Conservation (phyloP, 2,329 filamentous ascomycete genomes). For the Venturia effusa region DNA sequence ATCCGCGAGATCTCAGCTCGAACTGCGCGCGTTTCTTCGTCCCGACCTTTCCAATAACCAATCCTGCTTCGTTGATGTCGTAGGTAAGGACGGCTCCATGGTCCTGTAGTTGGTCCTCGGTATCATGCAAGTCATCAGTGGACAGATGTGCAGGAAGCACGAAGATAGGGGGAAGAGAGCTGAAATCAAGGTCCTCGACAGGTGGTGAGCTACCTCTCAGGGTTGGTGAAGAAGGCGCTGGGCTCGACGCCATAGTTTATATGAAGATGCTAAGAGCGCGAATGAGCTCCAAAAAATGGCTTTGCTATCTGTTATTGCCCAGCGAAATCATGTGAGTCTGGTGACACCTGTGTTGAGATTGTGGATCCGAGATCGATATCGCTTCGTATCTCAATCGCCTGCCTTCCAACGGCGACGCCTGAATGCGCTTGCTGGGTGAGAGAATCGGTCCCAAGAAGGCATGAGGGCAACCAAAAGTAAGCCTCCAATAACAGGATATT, state of each 20-base stretch:
- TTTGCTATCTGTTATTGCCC: not conserved
- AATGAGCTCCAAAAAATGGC: not conserved
- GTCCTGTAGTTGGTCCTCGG: conserved; percentile 52
- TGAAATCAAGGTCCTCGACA: conserved; percentile 3
- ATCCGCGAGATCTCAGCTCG: conserved; percentile 59
- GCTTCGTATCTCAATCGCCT: not conserved
- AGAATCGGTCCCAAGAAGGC: not conserved
- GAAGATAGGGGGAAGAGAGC: conserved; percentile 51
- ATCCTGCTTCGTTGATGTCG: conserved; percentile 57
- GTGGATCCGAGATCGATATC: not conserved
- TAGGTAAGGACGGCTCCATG: conserved; percentile 53
- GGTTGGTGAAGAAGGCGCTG: not conserved
- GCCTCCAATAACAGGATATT: not conserved
- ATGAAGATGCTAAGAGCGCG: not conserved
- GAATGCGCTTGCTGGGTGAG: not conserved
- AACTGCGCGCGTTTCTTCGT: conserved; percentile 62
- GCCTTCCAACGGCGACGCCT: not conserved
- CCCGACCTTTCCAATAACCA: conserved; percentile 65
- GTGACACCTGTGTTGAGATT: not conserved
- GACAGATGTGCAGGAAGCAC: conserved; percentile 61
- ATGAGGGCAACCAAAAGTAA: not conserved
- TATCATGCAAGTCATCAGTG: conserved; percentile 47
- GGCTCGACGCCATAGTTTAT: not conserved
- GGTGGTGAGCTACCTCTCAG: conserved; percentile 6
- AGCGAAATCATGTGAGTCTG: not conserved